Evolutionary conservation across 495 filamentous ascomycete genomes (phyloP).

Genomic region (Cladorrhinum samala): DNA sequence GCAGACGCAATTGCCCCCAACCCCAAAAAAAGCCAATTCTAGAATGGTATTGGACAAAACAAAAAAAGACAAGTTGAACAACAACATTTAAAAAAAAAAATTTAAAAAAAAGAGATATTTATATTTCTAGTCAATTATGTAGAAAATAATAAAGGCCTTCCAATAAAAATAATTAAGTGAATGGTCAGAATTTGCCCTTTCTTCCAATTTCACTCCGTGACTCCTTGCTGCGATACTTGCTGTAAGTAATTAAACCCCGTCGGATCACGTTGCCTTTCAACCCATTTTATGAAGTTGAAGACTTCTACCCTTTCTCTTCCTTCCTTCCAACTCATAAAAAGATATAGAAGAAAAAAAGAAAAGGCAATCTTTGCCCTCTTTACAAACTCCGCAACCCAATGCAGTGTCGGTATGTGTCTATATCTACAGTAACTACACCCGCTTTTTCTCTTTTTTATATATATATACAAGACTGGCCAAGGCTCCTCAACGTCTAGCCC

Average conservation of each 20-base stretch:
- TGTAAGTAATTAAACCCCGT: too few species aligned
- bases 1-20: too few species aligned
- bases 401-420: conserved; percentile 1
- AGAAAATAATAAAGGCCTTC: neutral
- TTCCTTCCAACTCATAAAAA: neutral
- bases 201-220: neutral
- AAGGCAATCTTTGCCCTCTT: too few species aligned
- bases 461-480: conserved; percentile 4
- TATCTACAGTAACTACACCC: conserved; percentile 2
- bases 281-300: too few species aligned
- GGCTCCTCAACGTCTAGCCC: conserved; percentile 18
- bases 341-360: neutral
- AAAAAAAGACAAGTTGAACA: too few species aligned
- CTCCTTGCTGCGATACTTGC: too few species aligned
- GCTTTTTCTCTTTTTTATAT: neutral
- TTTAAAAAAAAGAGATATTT: neutral
- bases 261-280: too few species aligned
- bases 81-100: too few species aligned
- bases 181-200: neutral
- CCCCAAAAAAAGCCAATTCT: too few species aligned
- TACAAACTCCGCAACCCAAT: neutral
- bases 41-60: too few species aligned
- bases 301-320: too few species aligned
- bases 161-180: neutral
- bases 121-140: neutral